Percentiles rank a stretch among this genome's conserved stretches.
phyloP scores from a whole-genome alignment of 2,329 filamentous ascomycete species.

The Biscogniauxia marginata region DNA sequence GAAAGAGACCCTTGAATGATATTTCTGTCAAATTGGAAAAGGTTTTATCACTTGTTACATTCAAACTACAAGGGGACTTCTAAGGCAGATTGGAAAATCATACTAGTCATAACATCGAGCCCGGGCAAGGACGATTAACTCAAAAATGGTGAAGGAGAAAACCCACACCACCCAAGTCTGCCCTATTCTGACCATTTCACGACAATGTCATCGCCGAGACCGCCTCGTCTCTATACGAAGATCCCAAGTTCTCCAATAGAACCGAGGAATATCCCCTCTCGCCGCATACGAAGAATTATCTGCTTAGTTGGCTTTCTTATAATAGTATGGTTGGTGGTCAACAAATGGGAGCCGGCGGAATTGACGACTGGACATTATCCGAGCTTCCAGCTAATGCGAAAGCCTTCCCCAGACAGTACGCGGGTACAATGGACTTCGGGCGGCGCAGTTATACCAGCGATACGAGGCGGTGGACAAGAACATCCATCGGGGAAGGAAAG shows the following conservation, averaged over 20 bases:
- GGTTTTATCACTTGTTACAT: neutral
- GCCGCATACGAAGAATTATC: constrained; percentile 24
- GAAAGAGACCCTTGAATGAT: neutral
- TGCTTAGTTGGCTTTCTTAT: constrained; percentile 14
- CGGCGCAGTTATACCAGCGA: constrained; percentile 11
- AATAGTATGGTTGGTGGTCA: constrained; percentile 18
- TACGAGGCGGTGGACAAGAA: constrained; percentile 1
- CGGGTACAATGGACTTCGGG: constrained; percentile 25
- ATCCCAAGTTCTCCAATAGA: constrained; percentile 24
- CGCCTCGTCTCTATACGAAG: constrained; percentile 22
- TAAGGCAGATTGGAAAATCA: neutral
- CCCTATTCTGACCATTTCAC: neutral
- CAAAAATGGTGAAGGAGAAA: neutral
- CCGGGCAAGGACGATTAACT: neutral
- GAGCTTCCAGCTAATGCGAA: constrained; percentile 21
- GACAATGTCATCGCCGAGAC: constrained; percentile 20
- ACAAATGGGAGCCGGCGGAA: constrained; percentile 11
- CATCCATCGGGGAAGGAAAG: constrained; percentile 9
- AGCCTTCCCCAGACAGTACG: constrained; percentile 12
- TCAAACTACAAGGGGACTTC: neutral
- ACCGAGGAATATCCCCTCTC: constrained; percentile 21
- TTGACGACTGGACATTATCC: constrained; percentile 16
- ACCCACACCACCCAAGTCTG: neutral
- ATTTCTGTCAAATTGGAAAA: neutral
- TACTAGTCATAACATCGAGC: neutral